Evolutionary conservation across 2,329 filamentous ascomycete genomes (phyloP), one percentile per base, ranked within the genome.

Genomic region (Exophiala dermatitidis): DNA sequence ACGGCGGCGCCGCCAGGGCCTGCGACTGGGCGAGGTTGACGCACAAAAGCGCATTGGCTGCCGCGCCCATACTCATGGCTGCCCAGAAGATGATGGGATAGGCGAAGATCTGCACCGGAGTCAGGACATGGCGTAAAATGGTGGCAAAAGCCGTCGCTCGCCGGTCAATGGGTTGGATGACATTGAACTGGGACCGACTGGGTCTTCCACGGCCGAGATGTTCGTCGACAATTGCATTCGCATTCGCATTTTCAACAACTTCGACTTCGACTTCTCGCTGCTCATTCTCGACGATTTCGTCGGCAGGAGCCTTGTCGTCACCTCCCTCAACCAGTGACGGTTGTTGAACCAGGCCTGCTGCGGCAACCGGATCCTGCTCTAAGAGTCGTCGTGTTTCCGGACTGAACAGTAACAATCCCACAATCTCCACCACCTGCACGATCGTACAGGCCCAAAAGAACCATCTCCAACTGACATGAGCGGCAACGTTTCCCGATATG

Each of bases 361-460:
- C 19, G 19, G 19, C 19, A 19, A 19, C 19, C 19, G 19, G 19
- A 19, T 19, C 19, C 19, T 19, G 19, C 19, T 19, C 19, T 34
- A 10, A 10, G 33, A 10, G 6, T 19, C 12, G 33, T 30, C 28
- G 28, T 5, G 82, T 84, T 64, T 85, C 81, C 0, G 82, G 82
- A 59, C 83, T 83, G 60, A 79, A 69, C 63, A 83, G 79, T 30
- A 83, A 65, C 32, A 77, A 71, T 62, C 79, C 69, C 3, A 82
- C 32, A 19, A 77, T 67, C 0, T 74, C 73, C 3, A 77, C 61
- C 1, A 69, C 75, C 1, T 81, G 66, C 1, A 83, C 48, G 1
- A 65, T 81, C 1, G 79, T 76, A 58, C 83, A 83, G 58, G 84
- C 70, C 81, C 81, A 84, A 77, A 80, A 84, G 65, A 85, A 84